Conservation (phyloP, 371 early-diverging fungal species). For the Zychaea mexicana region DNA sequence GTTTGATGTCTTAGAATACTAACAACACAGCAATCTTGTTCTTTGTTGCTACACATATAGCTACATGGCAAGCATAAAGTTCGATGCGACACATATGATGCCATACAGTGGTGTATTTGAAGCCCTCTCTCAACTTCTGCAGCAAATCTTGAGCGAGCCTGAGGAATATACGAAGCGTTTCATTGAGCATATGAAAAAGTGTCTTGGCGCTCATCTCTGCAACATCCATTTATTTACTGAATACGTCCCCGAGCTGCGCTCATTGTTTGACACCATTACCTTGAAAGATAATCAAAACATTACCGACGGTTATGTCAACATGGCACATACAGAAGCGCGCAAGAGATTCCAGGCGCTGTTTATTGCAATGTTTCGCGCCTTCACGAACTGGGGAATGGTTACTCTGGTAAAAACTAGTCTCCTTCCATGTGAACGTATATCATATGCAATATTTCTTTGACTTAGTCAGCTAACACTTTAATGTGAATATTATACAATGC, state of each 20-base stretch:
- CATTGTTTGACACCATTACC: constrained; percentile 20
- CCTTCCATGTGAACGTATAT: background rate
- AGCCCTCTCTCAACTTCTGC: constrained; percentile 43
- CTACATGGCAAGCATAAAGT: constrained; percentile 42
- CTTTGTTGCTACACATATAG: constrained; percentile 10
- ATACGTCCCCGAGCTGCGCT: constrained; percentile 41
- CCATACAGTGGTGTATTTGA: constrained; percentile 42
- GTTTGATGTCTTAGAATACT: too few species aligned
- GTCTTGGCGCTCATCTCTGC: constrained; percentile 36
- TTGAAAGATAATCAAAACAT: constrained; percentile 12
- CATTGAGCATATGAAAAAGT: constrained; percentile 30
- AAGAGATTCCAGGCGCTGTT: constrained; percentile 40
- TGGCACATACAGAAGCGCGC: constrained; percentile 40
- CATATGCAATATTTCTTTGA: background rate
- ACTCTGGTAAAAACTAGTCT: constrained; percentile 33
- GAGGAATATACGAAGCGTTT: constrained; percentile 41
- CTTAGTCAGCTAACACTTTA: background rate
- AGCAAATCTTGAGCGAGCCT: constrained; percentile 45
- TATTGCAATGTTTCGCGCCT: constrained; percentile 39
- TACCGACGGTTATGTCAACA: constrained; percentile 5
- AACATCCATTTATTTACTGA: constrained; percentile 31
- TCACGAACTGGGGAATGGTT: constrained; percentile 46
- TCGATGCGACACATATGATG: constrained; percentile 36
- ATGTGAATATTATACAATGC: background rate
- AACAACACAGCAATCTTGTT: too few species aligned